phyloP scores from a whole-genome alignment of 108 stramenopile species.

The Ochromonas danica region DNA sequence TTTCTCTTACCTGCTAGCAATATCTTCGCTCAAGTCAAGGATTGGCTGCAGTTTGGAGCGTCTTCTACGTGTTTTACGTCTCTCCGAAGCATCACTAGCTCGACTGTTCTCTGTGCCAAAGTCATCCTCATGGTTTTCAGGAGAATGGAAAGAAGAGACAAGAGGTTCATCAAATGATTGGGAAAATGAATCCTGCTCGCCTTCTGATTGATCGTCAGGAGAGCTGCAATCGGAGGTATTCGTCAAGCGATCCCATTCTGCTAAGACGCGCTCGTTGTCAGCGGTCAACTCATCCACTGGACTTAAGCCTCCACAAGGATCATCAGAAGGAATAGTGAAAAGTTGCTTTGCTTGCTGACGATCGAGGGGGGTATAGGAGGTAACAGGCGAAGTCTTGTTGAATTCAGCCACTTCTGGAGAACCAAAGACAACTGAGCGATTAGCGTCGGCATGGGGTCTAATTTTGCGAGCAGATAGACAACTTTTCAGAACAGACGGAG shows the following conservation, averaged over 20 bases:
- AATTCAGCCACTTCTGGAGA: constrained; percentile 33
- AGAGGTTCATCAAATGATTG: too few relatives aligned
- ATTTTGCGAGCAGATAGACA: constrained; percentile 1
- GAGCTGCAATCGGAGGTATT: not conserved
- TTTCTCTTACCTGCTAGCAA: not conserved
- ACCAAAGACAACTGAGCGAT: constrained; percentile 37
- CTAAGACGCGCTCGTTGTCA: constrained; percentile 23
- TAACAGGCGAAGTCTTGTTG: not conserved
- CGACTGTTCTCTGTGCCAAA: too few relatives aligned
- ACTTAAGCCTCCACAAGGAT: not conserved
- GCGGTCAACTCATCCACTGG: constrained; percentile 3
- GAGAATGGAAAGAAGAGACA: too few relatives aligned
- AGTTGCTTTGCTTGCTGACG: not conserved
- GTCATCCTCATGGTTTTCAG: too few relatives aligned
- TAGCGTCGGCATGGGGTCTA: too few relatives aligned
- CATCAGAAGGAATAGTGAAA: not conserved
- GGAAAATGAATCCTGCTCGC: too few relatives aligned
- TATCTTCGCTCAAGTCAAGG: not conserved
- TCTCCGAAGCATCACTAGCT: too few relatives aligned
- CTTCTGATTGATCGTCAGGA: too few relatives aligned
- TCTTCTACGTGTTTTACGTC: not conserved
- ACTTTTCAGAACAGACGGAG: not conserved
- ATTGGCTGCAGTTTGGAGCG: constrained; percentile 9
- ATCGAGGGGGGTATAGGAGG: not conserved
- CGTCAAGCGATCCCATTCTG: constrained; percentile 30